These are phyloP conservation scores for Bocquillonia castaneifolia DNA, from an alignment of 441 rosid genomes.

Conservation along the genomic window DNA sequence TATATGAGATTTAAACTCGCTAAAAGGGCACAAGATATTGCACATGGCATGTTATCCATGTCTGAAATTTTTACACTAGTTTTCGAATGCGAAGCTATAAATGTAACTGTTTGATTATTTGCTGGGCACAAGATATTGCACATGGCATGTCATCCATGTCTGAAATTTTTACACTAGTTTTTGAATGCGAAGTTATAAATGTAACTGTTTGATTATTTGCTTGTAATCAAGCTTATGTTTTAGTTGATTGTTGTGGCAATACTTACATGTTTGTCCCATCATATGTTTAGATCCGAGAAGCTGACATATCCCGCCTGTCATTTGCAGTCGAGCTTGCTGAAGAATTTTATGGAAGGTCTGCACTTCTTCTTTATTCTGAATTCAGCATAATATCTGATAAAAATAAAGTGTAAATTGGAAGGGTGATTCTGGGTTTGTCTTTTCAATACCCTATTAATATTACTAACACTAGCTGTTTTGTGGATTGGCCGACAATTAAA, in stretches of 20 bases:
- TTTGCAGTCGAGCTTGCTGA: slow-evolving; percentile 99
- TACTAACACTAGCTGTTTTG: slow-evolving; percentile 37
- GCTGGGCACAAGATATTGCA: slow-evolving; percentile 4
- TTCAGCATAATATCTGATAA: slow-evolving; percentile 4
- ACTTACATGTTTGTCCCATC: slow-evolving; percentile 17
- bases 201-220: neutral
- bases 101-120: neutral
- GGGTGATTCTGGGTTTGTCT: slow-evolving; percentile 12
- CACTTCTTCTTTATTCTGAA: slow-evolving; percentile 26
- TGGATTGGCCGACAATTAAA: slow-evolving; percentile 33
- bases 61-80: slow-evolving; percentile 8
- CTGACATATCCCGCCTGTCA: slow-evolving; percentile 94
- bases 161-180: slow-evolving; percentile 10
- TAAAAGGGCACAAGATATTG: neutral
- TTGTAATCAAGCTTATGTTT: slow-evolving; percentile 15
- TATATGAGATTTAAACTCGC: slow-evolving; percentile 1
- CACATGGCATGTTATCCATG: neutral
- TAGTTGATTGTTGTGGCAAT: slow-evolving; percentile 18
- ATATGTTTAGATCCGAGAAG: slow-evolving; percentile 80
- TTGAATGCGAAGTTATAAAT: neutral
- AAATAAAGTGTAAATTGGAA: slow-evolving; percentile 12
- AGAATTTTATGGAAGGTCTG: slow-evolving; percentile 97
- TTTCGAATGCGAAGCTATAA: neutral
- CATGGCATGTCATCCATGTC: neutral
- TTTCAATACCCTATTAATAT: slow-evolving; percentile 2